Base-by-base conservation (phyloP, 2,329 filamentous ascomycete species). In the Fusarium agapanthi region DNA sequence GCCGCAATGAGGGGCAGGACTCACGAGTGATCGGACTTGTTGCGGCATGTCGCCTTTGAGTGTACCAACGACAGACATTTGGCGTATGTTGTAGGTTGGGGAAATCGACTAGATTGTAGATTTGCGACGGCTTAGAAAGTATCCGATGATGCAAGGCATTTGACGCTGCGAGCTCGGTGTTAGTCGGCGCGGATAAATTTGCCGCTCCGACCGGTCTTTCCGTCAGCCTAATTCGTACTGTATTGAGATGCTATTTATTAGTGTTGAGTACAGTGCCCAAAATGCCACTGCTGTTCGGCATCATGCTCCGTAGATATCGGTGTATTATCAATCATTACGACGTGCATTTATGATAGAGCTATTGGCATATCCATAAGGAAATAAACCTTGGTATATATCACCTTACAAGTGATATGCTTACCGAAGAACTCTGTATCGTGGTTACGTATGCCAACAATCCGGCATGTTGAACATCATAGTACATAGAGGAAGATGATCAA, bases 1-100 rank as follows among this genome's bases (percentile, higher is more conserved):
- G 28, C 48, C 26, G n/a, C 22, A 26, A 43, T 12, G 7, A 51
- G 44, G 41, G 47, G 54, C 28, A 58, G 37, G 38, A 83, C 87
- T 80, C 79, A 89, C 87, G 79, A 89, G 80, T 71, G 88, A 89
- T 78, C 87, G 84, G 63, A 86, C 86, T 82, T 89, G 87, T 72
- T 88, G 86, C 67, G 88, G 86, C 82, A 87, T 83, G 70, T 89
- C 86, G 80, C 87, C 87, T 79, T 86, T 87, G 63, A 83, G 71
- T 66, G 78, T 78, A 56, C 76, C 77, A 61, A 80, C 80, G 67
- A 79, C 79, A 69, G 83, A 83, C 83, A 84, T 84, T 59, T 61
- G 61, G 83, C 79, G 72, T 58, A 81, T 79, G 67, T 75, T 71
- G 75, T 67, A 66, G 65, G 70, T 61, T 62, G 60, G 30, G 53